A percentile compares a stretch with the other conserved stretches of the same genome.
Conservation (phyloP, 768 basidiomycete genomes). For the Phanerodontia chrysosporium region DNA sequence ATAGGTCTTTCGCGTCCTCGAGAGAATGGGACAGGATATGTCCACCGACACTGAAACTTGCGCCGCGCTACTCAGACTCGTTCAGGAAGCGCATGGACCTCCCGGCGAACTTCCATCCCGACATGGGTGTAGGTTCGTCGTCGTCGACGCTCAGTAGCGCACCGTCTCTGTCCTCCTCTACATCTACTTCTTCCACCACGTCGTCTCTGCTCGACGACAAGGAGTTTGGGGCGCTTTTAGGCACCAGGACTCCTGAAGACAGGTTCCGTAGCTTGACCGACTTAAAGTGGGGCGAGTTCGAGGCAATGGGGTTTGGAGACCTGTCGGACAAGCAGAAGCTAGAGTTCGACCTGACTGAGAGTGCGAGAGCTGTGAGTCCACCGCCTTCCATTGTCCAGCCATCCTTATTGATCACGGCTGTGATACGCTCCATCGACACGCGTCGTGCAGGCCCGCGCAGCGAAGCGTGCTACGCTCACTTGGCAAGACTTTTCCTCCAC, state of each 20-base stretch:
- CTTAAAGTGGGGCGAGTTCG: slow-evolving; percentile 90
- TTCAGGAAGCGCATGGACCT: slow-evolving; percentile 78
- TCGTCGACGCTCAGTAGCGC: slow-evolving; percentile 29
- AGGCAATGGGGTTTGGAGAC: slow-evolving; percentile 72
- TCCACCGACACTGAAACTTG: slow-evolving; percentile 52
- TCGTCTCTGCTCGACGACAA: slow-evolving; percentile 28
- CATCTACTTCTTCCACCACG: slow-evolving; percentile 35
- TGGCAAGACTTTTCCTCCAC: slow-evolving; percentile 88
- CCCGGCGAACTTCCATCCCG: slow-evolving; percentile 54
- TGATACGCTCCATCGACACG: background rate
- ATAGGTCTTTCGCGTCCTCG: slow-evolving; percentile 49
- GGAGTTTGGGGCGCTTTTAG: slow-evolving; percentile 24
- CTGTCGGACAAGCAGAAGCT: slow-evolving; percentile 62
- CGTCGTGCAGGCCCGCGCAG: slow-evolving; percentile 46
- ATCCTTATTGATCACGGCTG: background rate
- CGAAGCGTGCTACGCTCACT: slow-evolving; percentile 79
- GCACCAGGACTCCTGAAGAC: slow-evolving; percentile 46
- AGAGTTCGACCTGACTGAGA: slow-evolving; percentile 90
- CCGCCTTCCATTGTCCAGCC: slow-evolving; percentile 2
- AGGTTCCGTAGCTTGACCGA: slow-evolving; percentile 80
- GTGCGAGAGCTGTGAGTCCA: slow-evolving; percentile 59
- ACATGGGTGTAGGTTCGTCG: slow-evolving; percentile 27
- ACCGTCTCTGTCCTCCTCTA: slow-evolving; percentile 29
- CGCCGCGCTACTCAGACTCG: slow-evolving; percentile 68
- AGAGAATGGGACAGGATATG: slow-evolving; percentile 79